Conservation (phyloP, 2,329 filamentous ascomycete species). For the Xylariaceae sp. region DNA sequence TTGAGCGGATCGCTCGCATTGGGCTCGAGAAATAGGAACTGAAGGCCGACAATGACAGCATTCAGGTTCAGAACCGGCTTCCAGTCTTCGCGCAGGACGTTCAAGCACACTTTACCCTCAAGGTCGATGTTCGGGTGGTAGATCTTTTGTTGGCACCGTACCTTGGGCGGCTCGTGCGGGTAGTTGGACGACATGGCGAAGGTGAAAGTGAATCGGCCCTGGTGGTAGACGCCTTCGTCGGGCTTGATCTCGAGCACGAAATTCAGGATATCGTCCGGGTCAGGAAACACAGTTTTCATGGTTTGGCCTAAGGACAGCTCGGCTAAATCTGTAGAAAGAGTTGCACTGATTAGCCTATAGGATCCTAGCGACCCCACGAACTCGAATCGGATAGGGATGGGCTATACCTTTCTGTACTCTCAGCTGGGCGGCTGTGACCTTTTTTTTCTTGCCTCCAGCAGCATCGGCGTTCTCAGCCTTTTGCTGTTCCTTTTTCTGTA, state of each 20-base stretch:
- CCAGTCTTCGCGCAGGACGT: conserved; percentile 97
- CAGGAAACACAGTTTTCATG: conserved; percentile 77
- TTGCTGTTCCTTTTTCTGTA: conserved; percentile 92
- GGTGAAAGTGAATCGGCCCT: conserved; percentile 80
- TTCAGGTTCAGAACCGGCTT: conserved; percentile 97
- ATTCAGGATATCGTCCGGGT: conserved; percentile 81
- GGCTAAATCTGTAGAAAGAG: conserved; percentile 60
- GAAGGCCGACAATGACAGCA: conserved; percentile 86
- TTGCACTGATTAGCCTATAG: too few species aligned
- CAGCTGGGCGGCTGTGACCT: conserved; percentile 92
- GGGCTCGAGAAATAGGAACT: conserved; percentile 97
- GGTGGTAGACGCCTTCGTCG: conserved; percentile 85
- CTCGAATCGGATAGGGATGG: not conserved
- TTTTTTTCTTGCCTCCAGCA: conserved; percentile 86
- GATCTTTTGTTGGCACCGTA: conserved; percentile 95
- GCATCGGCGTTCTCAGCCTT: conserved; percentile 81
- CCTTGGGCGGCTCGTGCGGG: conserved; percentile 95
- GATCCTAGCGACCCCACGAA: too few species aligned
- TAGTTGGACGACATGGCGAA: conserved; percentile 94
- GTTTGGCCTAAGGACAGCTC: conserved; percentile 75
- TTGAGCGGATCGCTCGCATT: conserved; percentile 97
- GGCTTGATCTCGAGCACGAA: conserved; percentile 79
- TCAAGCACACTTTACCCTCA: conserved; percentile 95
- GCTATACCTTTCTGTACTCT: conserved; percentile 86
- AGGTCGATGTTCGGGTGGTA: conserved; percentile 99